Evolutionary conservation across 305 asterid species (phyloP), one percentile per base, ranked within the genome.

Genomic region (Rubia tinctorum): DNA sequence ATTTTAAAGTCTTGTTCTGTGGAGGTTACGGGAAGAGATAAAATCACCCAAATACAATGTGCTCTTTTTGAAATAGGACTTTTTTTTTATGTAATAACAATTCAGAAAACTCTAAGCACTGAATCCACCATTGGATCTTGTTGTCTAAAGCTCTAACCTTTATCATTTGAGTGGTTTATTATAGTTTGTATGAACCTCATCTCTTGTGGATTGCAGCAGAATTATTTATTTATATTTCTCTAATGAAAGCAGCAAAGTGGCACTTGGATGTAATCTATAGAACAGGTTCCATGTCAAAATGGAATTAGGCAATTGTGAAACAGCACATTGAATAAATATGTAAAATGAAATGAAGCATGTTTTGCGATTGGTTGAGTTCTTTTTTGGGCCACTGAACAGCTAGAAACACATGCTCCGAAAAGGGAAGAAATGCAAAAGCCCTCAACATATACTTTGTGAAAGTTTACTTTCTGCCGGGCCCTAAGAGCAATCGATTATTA

Each of bases 361-460:
- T 40, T 37, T 61, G 42, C 45, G 23, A 60, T 62, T 60, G 37
- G 70, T 70, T 15, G 5, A 49, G 71, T 25, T 6, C 17, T 18
- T 61, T 37, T 25, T 12, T 9, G 71, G 76, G 73, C 72, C 72
- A 76, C n/a, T 27, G 40, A 65, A 65, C 80, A 76, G 72, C 80
- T 65, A 71, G 66, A 71, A 65, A 76, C 76, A 76, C 71, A 73
- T 34, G 65, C n/a, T 73, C 39, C 72, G 27, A 39, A 42, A 62
- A 42, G 65, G 37, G 20, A n/a, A 39, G 60, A 61, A 30, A 64
- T 45, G 43, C 23, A 69, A 63, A 63, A 51, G 61, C 13, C 39
- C 39, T n/a, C 5, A 8, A 10, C 25, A 22, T 22, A 22, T 20
- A 10, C 58, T 45, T 30, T 62, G 58, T 5, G 68, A 62, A 43